Evolutionary conservation across 1,139 yeast genomes (phyloP).

Genomic region (Diutina neorugosa): DNA sequence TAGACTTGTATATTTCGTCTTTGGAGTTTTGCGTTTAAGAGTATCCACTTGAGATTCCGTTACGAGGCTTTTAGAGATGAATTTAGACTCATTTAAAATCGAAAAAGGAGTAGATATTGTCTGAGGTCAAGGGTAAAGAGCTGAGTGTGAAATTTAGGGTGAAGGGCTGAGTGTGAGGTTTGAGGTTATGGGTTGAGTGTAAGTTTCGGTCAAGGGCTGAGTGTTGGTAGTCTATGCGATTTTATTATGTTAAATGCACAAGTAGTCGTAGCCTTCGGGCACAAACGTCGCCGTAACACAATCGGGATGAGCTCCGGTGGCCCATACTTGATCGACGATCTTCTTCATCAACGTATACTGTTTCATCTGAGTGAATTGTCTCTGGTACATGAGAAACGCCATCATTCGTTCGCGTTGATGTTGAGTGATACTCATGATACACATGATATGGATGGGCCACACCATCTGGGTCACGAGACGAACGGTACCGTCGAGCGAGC

Average conservation of each 20-base stretch:
- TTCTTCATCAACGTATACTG: conserved; percentile 28
- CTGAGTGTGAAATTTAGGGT: too few species aligned
- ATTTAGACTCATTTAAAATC: too few species aligned
- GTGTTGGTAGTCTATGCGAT: too few species aligned
- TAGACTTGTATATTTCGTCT: too few species aligned
- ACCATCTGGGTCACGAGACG: conserved; percentile 47
- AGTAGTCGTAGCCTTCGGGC: not conserved
- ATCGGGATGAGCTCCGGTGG: not conserved
- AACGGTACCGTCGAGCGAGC: conserved; percentile 26
- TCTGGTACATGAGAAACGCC: conserved; percentile 25
- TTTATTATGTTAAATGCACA: not conserved
- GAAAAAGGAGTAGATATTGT: too few species aligned
- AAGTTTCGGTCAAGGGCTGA: too few species aligned
- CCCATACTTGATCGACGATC: conserved; percentile 32
- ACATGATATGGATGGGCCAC: conserved; percentile 43
- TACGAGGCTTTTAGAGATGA: too few species aligned
- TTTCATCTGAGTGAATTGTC: conserved; percentile 40
- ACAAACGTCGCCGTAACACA: not conserved
- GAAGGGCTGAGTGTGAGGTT: too few species aligned
- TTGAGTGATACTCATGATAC: conserved; percentile 23
- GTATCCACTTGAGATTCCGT: too few species aligned
- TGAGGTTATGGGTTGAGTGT: too few species aligned
- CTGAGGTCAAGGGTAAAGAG: too few species aligned
- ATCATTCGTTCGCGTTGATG: conserved; percentile 18
- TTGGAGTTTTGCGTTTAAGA: too few species aligned